A percentile compares a stretch with the other conserved stretches of the same genome.
phyloP scores from a whole-genome alignment of 2,329 filamentous ascomycete species.

The Trichoderma semiorbis region DNA sequence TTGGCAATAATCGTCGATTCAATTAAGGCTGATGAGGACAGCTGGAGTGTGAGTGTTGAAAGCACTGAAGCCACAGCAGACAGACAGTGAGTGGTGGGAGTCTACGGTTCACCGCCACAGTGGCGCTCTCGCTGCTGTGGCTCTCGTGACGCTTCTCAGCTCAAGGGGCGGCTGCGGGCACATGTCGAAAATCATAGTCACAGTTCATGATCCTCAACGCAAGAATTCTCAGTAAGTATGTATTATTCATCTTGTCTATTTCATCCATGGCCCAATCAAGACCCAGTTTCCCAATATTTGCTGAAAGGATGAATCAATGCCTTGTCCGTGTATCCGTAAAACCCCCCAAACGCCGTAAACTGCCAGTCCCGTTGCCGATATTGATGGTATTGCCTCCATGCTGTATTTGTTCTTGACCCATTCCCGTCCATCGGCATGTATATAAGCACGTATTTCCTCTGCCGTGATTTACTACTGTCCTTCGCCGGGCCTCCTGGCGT shows the following conservation, averaged over 20 bases:
- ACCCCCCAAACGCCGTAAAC: slow-evolving; percentile 19
- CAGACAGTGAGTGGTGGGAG: not conserved
- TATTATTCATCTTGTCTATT: not conserved
- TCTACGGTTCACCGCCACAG: slow-evolving; percentile 6
- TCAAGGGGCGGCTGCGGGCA: not conserved
- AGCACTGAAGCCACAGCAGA: not conserved
- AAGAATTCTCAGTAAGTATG: not conserved
- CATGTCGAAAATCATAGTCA: not conserved
- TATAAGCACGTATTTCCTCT: not conserved
- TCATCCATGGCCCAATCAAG: not conserved
- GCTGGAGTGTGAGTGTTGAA: not conserved
- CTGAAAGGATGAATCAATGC: not conserved
- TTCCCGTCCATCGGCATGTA: not conserved
- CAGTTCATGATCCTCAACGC: not conserved
- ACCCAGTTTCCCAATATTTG: not conserved
- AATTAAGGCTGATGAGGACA: not conserved
- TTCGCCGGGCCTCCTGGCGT: slow-evolving; percentile 68
- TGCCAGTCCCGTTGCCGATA: not conserved
- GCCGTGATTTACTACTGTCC: slow-evolving; percentile 18
- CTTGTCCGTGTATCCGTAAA: slow-evolving; percentile 7
- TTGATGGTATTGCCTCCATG: not conserved
- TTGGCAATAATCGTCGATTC: not conserved
- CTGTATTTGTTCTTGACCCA: not conserved
- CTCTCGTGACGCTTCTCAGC: not conserved
- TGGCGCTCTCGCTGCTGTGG: not conserved